A percentile compares a stretch with the other conserved stretches of the same genome.
Conservation (phyloP, 768 basidiomycete species). For the Thelephora ganbajun region DNA sequence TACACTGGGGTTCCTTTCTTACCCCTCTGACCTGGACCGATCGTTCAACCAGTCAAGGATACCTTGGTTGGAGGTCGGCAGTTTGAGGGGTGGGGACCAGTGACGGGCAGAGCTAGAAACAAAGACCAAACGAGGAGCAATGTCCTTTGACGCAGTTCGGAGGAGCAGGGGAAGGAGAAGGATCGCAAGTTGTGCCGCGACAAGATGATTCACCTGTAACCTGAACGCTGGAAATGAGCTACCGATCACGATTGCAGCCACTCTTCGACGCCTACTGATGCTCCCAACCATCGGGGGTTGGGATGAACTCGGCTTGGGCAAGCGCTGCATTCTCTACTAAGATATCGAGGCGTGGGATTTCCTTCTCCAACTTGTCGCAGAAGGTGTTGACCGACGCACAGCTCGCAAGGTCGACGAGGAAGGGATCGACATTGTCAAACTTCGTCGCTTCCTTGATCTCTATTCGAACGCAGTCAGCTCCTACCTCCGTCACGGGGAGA, state of each 20-base stretch:
- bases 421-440: constrained; percentile 9
- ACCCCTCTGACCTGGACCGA: too few relatives aligned
- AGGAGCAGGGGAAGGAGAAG: constrained; percentile 29
- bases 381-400: constrained; percentile 16
- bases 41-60: too few relatives aligned
- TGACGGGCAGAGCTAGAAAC: constrained; percentile 3
- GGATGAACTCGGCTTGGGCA: constrained; percentile 11
- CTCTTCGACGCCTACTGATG: constrained; percentile 8
- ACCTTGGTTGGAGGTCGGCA: too few relatives aligned
- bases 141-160: constrained; percentile 18
- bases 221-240: constrained; percentile 13
- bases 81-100: too few relatives aligned
- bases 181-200: constrained; percentile 25
- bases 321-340: constrained; percentile 17
- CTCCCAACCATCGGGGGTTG: constrained; percentile 18
- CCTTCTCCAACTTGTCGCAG: constrained; percentile 10
- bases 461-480: constrained; percentile 14
- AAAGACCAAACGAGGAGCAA: constrained; percentile 2
- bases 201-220: constrained; percentile 33
- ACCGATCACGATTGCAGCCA: not conserved
- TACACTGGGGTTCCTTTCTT: constrained; percentile 15
- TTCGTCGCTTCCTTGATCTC: constrained; percentile 10
- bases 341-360: constrained; percentile 14
- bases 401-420: constrained; percentile 14
- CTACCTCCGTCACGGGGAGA: not conserved